Percentiles rank a stretch among this genome's conserved stretches.
Conservation (phyloP, 2,329 filamentous ascomycete genomes). For the Mollisiaceae sp. region DNA sequence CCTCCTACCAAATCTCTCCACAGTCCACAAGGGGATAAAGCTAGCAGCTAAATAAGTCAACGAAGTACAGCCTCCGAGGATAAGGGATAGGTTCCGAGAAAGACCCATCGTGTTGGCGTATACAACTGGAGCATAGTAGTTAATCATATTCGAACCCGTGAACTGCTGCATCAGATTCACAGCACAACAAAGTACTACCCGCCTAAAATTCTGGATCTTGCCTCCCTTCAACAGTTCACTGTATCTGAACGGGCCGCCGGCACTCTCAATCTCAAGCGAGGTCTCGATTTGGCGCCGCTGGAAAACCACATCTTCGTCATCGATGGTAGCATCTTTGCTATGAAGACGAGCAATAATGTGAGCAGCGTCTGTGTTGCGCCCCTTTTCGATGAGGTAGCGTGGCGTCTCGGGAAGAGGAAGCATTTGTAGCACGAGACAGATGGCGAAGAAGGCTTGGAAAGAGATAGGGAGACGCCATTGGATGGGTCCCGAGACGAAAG, state of each 20-base stretch:
- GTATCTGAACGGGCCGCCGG: constrained; percentile 36
- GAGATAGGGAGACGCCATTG: constrained; percentile 52
- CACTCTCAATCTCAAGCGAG: constrained; percentile 39
- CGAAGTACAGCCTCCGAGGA: constrained; percentile 39
- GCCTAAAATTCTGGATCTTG: constrained; percentile 30
- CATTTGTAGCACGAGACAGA: constrained; percentile 45
- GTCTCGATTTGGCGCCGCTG: constrained; percentile 43
- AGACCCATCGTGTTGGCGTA: constrained; percentile 66
- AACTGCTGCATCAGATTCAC: constrained; percentile 41
- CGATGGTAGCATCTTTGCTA: constrained; percentile 24
- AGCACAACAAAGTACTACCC: constrained; percentile 25
- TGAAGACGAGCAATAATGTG: constrained; percentile 38
- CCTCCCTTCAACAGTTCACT: constrained; percentile 31
- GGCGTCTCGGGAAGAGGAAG: constrained; percentile 47
- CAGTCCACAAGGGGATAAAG: constrained; percentile 80
- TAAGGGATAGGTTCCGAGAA: constrained; percentile 49
- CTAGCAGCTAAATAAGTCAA: constrained; percentile 67
- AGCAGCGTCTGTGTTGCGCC: constrained; percentile 39
- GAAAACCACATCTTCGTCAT: constrained; percentile 34
- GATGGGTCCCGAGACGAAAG: constrained; percentile 43
- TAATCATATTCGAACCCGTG: constrained; percentile 29
- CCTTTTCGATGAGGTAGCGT: constrained; percentile 45
- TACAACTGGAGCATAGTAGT: constrained; percentile 51
- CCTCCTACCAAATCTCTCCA: constrained; percentile 82
- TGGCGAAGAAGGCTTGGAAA: constrained; percentile 48